Evolutionary conservation across 306 rosid species (phyloP), one percentile per base, ranked within the genome.

Genomic region (Lotus japonicus): DNA sequence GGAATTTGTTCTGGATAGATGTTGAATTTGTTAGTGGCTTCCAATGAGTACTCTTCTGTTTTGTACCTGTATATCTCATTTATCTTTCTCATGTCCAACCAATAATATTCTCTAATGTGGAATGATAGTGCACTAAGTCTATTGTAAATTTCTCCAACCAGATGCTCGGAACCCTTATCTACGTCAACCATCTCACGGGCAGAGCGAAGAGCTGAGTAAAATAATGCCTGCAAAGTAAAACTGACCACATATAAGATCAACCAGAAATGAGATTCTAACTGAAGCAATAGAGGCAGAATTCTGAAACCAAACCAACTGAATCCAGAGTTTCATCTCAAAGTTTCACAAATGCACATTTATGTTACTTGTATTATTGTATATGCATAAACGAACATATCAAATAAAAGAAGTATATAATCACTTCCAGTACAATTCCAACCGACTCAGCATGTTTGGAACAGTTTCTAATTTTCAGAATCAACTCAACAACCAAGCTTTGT

Each of bases 1-100:
- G 99, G 97, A 72, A 94, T 94, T 81, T 94, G 99, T 9, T 94
- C 99, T 19, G 99, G 99, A 79, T 94, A 94, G 49, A 94, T 94
- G 66, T 94, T 94, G 86, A 94, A 94, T 84, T 90, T 94, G 81
- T 94, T 94, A 16, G 81, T 88, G 43, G 97, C 99, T 58, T 90
- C 88, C 64, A 82, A 69, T 46, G 99, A 94, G 69, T 94, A 90
- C 75, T 94, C 99, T 75, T 94, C 99, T 9, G 99, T 94, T 70
- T 90, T 94, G 42, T 94, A 94, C 62, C 99, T 86, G 76, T 94
- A 94, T 66, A 94, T 94, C 87, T 94, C 99, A 58, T 94, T 94
- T 28, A 88, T 79, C 75, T 85, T 90, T 80, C 54, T 85, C 90
- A 88, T 82, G 75, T 94, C 99, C 79, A 94, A 77, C 97, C 97